Base-by-base conservation (phyloP, 345 rosid genomes). In the Bruguiera sexangula region DNA sequence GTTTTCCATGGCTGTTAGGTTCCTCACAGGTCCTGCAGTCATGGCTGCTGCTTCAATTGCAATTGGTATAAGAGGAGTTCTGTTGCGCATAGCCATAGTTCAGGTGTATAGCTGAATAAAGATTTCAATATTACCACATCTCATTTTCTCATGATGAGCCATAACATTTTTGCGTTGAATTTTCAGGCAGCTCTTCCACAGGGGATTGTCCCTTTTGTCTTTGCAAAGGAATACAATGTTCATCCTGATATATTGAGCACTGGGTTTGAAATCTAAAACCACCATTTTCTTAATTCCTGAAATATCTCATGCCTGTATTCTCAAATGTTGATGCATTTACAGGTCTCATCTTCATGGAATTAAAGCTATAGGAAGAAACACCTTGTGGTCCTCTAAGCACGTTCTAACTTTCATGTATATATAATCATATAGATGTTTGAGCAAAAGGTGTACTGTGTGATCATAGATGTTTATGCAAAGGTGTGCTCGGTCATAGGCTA, bases 11-110 rank as follows among this genome's bases (percentile, higher is more conserved):
- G 92, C 88, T 4, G 91, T 92, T 65, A 74, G 99, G 66, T 95
- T 95, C 77, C 83, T 92, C 8, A 84, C 87, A 0, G 99, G 99
- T 6, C 98, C 99, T 19, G 94, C 92, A 1, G 92, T 95, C 18
- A 92, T 95, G 97, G 99, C 99, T 2, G 96, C 88, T 62, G 91
- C 99, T 29, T 89, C 99, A 0, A 80, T 85, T 21, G 96, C 90
- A 6, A 86, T 95, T 48, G 99, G 99, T 32, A 72, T 95, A 7
- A 61, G 84, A 29, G 92, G 98, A n/a, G 76, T 59, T 67, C 88
- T 95, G 13, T 72, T 95, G 24, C 98, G 84, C 66, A 85, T 95
- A 0, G 96, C 96, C 66, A 92, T 95, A 15, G 97, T 95, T 65
- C 99, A 95, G 96, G 98, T 89, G 24, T 8, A 24, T 26, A 36